Evolutionary conservation across 2,329 filamentous ascomycete species (phyloP).

Genomic region (Fusarium floridanum): DNA sequence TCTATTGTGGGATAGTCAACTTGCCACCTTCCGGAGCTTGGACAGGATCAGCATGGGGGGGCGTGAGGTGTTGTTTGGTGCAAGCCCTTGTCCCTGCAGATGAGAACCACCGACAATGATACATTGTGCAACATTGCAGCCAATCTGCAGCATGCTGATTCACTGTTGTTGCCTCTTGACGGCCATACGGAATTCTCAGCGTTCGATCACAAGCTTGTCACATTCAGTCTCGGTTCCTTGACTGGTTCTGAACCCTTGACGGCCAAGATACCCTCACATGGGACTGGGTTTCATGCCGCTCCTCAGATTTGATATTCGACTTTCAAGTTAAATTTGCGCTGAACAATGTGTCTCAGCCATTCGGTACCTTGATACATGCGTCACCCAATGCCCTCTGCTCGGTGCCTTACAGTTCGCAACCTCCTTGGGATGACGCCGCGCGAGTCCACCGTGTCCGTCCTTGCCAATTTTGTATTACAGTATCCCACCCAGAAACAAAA

Average conservation of each 20-base stretch:
- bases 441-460: neutral
- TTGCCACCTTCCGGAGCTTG: conserved; percentile 15
- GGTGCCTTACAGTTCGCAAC: conserved; percentile 4
- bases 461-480: neutral
- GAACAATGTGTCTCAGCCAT: neutral
- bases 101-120: conserved; percentile 13
- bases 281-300: neutral
- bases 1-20: conserved; percentile 35
- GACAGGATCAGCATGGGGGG: conserved; percentile 15
- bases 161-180: neutral
- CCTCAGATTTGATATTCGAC: neutral
- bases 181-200: neutral
- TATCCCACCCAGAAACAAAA: conserved; percentile 15
- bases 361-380: neutral
- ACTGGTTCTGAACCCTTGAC: neutral
- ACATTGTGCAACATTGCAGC: conserved; percentile 7
- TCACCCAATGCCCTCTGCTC: neutral
- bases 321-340: neutral
- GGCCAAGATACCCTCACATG: neutral
- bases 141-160: conserved; percentile 1
- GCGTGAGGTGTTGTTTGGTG: conserved; percentile 30
- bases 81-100: conserved; percentile 37
- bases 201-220: conserved; percentile 1
- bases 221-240: neutral
- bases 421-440: conserved; percentile 1